Evolutionary conservation across 345 rosid genomes (phyloP), one percentile per base, ranked within the genome.

Genomic region (Syzygium aqueum): DNA sequence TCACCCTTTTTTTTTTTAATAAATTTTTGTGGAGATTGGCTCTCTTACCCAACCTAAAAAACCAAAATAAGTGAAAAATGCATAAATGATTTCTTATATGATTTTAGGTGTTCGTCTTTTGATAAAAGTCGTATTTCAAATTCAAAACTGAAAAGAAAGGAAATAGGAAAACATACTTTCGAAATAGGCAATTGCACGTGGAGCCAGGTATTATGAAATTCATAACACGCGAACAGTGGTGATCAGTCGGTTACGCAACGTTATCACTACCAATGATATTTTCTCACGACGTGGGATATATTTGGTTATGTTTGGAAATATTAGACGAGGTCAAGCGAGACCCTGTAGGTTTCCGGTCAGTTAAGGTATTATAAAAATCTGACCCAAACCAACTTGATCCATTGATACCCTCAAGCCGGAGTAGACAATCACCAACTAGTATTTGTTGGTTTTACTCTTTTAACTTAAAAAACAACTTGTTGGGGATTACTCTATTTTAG

Each of bases 151-250:
- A 7, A 67, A 16, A 1, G 6, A 0, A 8, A 30, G 43, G 8
- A 67, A 11, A 67, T 8, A 30, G 30, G 43, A 37, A 2, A 19
- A 33, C 43, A 0, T 16, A 2, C 19, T 40, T 40, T 40, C 43
- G 5, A 40, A 40, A 40, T 40, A 40, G 43, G 43, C 43, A 40
- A 40, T 40, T 40, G 3, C 40, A 65, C 0, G 0, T 16, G 23
- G 22, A 30, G 3, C 4, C 23, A 30, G 7, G 23, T 65, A 65
- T 65, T 16, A 63, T 28, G 77, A 63, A 1, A 8, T 28, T 63
- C 19, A 6, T 0, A 28, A 4, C 9, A 63, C 0, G 1, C 0
- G 10, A 63, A 8, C 0, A 63, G 7, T 28, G 5, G 1, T 63
- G 21, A 63, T 63, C 8, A 14, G 1, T 63, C 5, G 4, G 15